Conservation (phyloP, 2,329 filamentous ascomycete genomes). For the Phyllosticta citribraziliensis region DNA sequence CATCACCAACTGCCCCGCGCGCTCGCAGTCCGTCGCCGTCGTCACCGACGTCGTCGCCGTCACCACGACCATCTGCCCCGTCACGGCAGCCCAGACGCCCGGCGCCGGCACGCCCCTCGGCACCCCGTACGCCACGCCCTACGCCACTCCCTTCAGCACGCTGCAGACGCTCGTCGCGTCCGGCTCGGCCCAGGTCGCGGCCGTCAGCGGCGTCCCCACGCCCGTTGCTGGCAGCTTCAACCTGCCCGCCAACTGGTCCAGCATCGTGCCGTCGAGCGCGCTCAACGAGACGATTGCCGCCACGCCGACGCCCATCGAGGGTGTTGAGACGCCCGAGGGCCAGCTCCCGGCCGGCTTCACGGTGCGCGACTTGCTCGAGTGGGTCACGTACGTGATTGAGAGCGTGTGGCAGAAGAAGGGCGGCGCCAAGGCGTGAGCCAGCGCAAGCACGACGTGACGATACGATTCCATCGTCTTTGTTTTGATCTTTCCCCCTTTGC, state of each 20-base stretch:
- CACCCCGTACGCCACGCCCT: conserved; percentile 19
- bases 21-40: conserved; percentile 10
- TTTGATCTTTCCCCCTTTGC: not conserved
- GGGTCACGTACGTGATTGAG: conserved; percentile 3
- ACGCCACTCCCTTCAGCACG: conserved; percentile 12
- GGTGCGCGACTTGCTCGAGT: not conserved
- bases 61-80: not conserved
- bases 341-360: not conserved
- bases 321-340: not conserved
- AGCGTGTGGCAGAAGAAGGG: not conserved
- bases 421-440: not conserved
- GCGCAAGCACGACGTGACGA: not conserved
- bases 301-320: not conserved
- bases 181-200: not conserved
- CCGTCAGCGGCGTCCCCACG: not conserved
- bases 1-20: conserved; percentile 15
- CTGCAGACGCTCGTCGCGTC: not conserved
- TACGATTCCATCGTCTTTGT: not conserved
- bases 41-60: conserved; percentile 2
- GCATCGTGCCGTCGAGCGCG: conserved; percentile 1
- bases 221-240: not conserved
- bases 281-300: not conserved
- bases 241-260: conserved; percentile 3
- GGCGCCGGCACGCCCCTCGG: conserved; percentile 5
- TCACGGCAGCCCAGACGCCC: not conserved